phyloP scores from a whole-genome alignment of 768 basidiomycete species.

The Trametes meyenii region DNA sequence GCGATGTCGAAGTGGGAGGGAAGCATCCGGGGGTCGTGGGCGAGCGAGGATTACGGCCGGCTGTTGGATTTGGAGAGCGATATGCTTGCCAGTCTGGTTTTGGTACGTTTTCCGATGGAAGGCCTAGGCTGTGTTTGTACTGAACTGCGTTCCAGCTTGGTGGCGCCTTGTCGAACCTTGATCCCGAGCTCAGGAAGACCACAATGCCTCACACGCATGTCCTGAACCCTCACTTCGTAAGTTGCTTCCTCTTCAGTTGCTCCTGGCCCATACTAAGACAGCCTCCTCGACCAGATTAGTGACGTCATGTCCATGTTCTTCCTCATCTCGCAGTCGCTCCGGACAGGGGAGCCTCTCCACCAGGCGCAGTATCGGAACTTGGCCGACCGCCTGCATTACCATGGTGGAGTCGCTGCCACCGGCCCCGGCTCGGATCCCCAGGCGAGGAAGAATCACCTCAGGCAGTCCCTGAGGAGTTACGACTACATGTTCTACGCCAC shows the following conservation, averaged over 20 bases:
- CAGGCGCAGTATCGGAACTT: constrained; percentile 45
- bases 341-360: constrained; percentile 48
- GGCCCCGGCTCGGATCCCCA: constrained; percentile 1
- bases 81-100: constrained; percentile 37
- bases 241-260: constrained; percentile 19
- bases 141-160: constrained; percentile 36
- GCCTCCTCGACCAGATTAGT: constrained; percentile 31
- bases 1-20: constrained; percentile 49
- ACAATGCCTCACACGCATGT: constrained; percentile 49
- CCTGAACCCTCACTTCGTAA: constrained; percentile 58
- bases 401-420: constrained; percentile 31
- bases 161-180: constrained; percentile 46
- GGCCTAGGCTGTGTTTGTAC: neutral
- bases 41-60: constrained; percentile 46
- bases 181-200: constrained; percentile 42
- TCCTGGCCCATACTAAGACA: neutral
- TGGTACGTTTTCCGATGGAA: neutral
- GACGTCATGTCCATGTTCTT: constrained; percentile 50
- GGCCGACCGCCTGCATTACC: constrained; percentile 50
- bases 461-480: constrained; percentile 26
- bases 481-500: constrained; percentile 46
- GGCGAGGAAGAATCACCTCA: constrained; percentile 2
- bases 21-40: constrained; percentile 56
- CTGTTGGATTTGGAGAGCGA: constrained; percentile 45
- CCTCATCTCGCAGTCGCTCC: constrained; percentile 47